These are phyloP conservation scores for Colletotrichum incanum DNA, from an alignment of 2,329 filamentous ascomycete species.

Conservation along the genomic window DNA sequence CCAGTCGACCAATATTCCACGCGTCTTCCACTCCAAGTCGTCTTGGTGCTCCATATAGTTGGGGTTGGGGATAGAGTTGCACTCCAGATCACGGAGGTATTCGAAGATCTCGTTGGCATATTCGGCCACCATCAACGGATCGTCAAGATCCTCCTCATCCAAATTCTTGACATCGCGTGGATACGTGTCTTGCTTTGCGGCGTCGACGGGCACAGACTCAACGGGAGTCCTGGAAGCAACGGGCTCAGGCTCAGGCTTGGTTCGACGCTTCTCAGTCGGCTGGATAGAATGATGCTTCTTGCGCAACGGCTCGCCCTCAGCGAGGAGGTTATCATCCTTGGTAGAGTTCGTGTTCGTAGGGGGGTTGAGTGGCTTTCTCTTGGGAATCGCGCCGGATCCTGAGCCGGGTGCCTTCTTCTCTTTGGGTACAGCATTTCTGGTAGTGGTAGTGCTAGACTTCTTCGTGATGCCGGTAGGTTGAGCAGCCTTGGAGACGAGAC, in stretches of 20 bases:
- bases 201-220: slow-evolving; percentile 44
- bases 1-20: slow-evolving; percentile 97
- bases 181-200: slow-evolving; percentile 42
- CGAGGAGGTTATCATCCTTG: slow-evolving; percentile 75
- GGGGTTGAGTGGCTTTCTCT: slow-evolving; percentile 70
- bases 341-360: slow-evolving; percentile 78
- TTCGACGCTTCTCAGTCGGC: slow-evolving; percentile 52
- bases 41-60: slow-evolving; percentile 96
- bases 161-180: slow-evolving; percentile 72
- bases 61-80: slow-evolving; percentile 84
- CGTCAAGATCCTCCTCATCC: slow-evolving; percentile 89
- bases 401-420: slow-evolving; percentile 81
- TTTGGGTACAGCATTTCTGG: slow-evolving; percentile 78
- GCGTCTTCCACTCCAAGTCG: slow-evolving; percentile 98
- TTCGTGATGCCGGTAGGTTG: slow-evolving; percentile 90
- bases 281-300: slow-evolving; percentile 72
- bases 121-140: slow-evolving; percentile 97
- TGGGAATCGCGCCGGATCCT: slow-evolving; percentile 77
- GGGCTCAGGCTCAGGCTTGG: slow-evolving; percentile 46
- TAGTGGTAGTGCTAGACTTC: slow-evolving; percentile 69
- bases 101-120: slow-evolving; percentile 98
- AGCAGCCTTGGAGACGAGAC: slow-evolving; percentile 84
- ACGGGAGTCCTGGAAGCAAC: slow-evolving; percentile 36
- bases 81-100: slow-evolving; percentile 90
- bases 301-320: slow-evolving; percentile 78